Evolutionary conservation across 441 rosid genomes (phyloP), one percentile per base, ranked within the genome.

Genomic region (Corymbia calophylla): DNA sequence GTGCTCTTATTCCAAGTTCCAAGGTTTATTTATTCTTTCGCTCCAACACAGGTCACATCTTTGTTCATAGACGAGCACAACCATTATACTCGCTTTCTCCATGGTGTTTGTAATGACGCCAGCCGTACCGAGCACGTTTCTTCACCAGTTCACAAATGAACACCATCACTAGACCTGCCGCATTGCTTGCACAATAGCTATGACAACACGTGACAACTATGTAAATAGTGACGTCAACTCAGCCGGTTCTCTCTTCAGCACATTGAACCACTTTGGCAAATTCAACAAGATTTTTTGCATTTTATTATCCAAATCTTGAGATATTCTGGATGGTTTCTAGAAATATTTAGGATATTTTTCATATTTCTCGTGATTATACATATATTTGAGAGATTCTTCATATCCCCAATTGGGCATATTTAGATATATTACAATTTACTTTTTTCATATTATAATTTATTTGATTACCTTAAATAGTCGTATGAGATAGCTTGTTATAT

Each of bases 61-160:
- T 29, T 58, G 29, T 58, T 29, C 13, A 6, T 13, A 58, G 62
- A 58, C 29, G 6, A 58, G 10, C 29, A 29, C 29, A 27, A 23
- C 62, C 62, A 58, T 0, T 29, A 23, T 27, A 58, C 62, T 58
- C 14, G 62, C 62, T 58, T 58, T 9, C 62, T 56, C 13, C 62
- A 9, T 23, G 62, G 62, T 58, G 62, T 58, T 23, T 58, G 25
- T 23, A 58, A 23, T 13, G 62, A 23, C 62, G 14, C 62, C 14
- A 58, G 62, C 62, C 62, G 29, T 58, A 58, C 29, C 10, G 62
- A 29, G 62, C 29, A 13, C 62, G 29, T 56, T 56, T 56, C 13
- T 23, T 27, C 23, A 0, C 62, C 1, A 56, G 6, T 56, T 21
- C 29, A 56, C 62, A 56, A 0, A 4, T 4, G 29, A 23, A 27